Percentiles rank a stretch among this genome's conserved stretches.
Evolutionary conservation across 108 stramenopile species (phyloP).

Genomic region (Cylindrotheca fusiformis): DNA sequence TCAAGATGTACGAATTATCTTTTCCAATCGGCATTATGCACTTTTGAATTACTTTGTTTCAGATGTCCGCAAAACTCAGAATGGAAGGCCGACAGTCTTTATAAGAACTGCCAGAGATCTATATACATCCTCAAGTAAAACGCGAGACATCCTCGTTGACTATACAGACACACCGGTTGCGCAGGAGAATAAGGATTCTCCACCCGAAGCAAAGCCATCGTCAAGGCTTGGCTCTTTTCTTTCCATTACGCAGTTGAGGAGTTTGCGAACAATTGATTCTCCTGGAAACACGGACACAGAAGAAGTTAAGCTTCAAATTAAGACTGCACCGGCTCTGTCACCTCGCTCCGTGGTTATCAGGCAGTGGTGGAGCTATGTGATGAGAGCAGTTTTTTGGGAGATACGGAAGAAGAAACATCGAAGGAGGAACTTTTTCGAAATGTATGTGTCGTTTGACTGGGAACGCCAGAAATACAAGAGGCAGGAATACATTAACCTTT

Average conservation of each 20-base stretch:
- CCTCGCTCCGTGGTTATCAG: conserved; percentile 38
- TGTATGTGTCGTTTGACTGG: conserved; percentile 45
- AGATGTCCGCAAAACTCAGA: conserved; percentile 48
- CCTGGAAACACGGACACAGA: neutral
- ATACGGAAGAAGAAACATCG: conserved; percentile 42
- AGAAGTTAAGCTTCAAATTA: neutral
- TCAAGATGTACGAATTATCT: conserved; percentile 47
- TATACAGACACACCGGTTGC: neutral
- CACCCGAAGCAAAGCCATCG: neutral
- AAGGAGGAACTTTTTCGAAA: conserved; percentile 29
- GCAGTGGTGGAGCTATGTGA: conserved; percentile 71
- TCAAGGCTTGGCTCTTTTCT: neutral
- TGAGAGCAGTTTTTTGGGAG: conserved; percentile 47
- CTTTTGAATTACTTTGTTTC: conserved; percentile 45
- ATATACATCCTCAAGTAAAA: neutral
- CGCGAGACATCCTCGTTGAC: neutral
- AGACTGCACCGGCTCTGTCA: neutral
- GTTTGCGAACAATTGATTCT: neutral
- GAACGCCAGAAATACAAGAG: conserved; percentile 49
- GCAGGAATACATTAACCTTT: conserved; percentile 63
- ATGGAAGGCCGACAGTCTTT: conserved; percentile 55
- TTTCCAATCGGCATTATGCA: conserved; percentile 60
- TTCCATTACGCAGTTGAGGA: neutral
- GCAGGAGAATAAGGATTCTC: neutral
- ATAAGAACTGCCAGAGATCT: conserved; percentile 34